These are phyloP conservation scores for barrel medic (Medicago truncatula) DNA, from an alignment of 306 rosid species.

Conservation along the genomic window MtrunA17r5.0-ANR NC_053049.1:31051501-31052000, in stretches of 20 bases:
- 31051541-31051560: conserved; percentile 91
- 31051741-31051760: conserved; percentile 43
- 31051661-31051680: not conserved
- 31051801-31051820: conserved; percentile 71
- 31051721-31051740: conserved; percentile 60
- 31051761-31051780: conserved; percentile 42
- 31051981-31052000: not conserved
- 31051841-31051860: not conserved
- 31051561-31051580: conserved; percentile 82
- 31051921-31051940: not conserved
- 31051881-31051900: not conserved
- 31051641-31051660: conserved; percentile 2
- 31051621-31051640: conserved; percentile 34
- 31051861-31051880: not conserved
- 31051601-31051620: conserved; percentile 49
- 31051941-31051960: not conserved
- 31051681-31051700: conserved; percentile 37
- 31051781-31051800: conserved; percentile 63
- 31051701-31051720: conserved; percentile 53
- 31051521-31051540: too few relatives aligned
- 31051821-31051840: conserved; percentile 36
- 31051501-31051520: too few relatives aligned
- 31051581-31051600: conserved; percentile 57
- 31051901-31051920: not conserved
- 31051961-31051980: not conserved